Conservation (phyloP, 2,329 filamentous ascomycete species). For the Colletotrichum trifolii region DNA sequence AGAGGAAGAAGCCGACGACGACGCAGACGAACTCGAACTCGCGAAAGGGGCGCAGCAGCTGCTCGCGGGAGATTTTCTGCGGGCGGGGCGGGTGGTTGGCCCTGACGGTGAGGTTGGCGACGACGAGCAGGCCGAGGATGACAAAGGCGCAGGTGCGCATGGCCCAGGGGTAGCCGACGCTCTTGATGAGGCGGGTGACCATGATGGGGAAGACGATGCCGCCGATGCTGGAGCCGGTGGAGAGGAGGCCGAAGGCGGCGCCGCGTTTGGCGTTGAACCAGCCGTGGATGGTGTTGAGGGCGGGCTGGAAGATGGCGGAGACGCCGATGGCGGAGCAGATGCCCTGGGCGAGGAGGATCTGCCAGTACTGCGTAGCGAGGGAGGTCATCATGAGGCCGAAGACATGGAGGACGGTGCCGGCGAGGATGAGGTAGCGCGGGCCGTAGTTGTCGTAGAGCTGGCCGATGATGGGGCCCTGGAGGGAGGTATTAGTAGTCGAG, state of each 20-base stretch:
- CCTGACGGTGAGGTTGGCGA: constrained; percentile 48
- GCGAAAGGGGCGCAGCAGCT: constrained; percentile 46
- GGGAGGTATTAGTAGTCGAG: constrained; percentile 19
- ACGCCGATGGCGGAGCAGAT: constrained; percentile 51
- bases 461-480: constrained; percentile 69
- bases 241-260: constrained; percentile 49
- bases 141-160: constrained; percentile 53
- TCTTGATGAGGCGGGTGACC: constrained; percentile 47
- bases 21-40: constrained; percentile 48
- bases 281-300: constrained; percentile 44
- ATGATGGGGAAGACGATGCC: constrained; percentile 55
- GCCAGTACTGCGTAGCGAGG: constrained; percentile 55
- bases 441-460: constrained; percentile 72
- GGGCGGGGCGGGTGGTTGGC: constrained; percentile 41
- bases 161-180: constrained; percentile 52
- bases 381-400: constrained; percentile 73
- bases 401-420: constrained; percentile 66
- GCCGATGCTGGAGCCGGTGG: constrained; percentile 50
- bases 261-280: constrained; percentile 50
- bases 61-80: constrained; percentile 43
- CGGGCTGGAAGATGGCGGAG: constrained; percentile 48
- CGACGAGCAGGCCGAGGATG: constrained; percentile 46
- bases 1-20: constrained; percentile 46
- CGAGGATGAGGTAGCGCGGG: constrained; percentile 63
- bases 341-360: constrained; percentile 53